Conservation (phyloP, 2,329 filamentous ascomycete genomes). For the Coniella lustricola region DNA sequence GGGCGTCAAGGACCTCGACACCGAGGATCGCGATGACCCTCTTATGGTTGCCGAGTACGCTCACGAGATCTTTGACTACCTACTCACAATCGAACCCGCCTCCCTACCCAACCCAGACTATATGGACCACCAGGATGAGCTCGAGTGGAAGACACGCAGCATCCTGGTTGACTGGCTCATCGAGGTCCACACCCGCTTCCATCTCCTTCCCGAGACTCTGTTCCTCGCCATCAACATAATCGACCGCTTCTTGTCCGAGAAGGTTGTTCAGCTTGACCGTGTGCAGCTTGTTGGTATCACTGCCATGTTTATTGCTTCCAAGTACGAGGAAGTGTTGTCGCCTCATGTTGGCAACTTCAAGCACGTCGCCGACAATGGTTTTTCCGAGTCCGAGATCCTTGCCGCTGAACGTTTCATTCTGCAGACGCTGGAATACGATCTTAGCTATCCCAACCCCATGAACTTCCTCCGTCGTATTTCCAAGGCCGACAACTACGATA, state of each 20-base stretch:
- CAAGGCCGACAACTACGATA: conserved; percentile 99
- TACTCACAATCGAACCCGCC: conserved; percentile 76
- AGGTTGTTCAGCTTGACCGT: conserved; percentile 92
- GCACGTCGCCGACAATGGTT: conserved; percentile 93
- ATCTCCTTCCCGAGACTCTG: conserved; percentile 88
- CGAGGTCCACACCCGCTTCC: conserved; percentile 95
- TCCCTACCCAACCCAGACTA: conserved; percentile 82
- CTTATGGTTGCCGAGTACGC: conserved; percentile 98
- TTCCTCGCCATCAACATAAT: conserved; percentile 98
- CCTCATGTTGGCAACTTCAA: conserved; percentile 96
- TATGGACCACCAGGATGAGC: conserved; percentile 88
- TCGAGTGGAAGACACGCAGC: conserved; percentile 98
- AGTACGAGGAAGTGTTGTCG: conserved; percentile 97
- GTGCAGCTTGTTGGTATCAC: conserved; percentile 95
- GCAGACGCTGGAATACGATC: conserved; percentile 84
- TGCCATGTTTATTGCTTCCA: conserved; percentile 98
- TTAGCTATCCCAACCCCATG: conserved; percentile 99
- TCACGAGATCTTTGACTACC: conserved; percentile 93
- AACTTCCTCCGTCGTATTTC: conserved; percentile 98
- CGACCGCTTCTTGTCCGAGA: conserved; percentile 91
- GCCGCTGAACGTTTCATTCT: conserved; percentile 96
- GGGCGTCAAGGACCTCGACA: conserved; percentile 63
- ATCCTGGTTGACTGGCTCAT: conserved; percentile 98
- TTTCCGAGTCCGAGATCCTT: conserved; percentile 89
- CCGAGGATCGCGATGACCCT: conserved; percentile 85